These are phyloP conservation scores for Trichosporon ovoides DNA, from an alignment of 1,284 basidiomycete species.

Conservation along the genomic window DNA sequence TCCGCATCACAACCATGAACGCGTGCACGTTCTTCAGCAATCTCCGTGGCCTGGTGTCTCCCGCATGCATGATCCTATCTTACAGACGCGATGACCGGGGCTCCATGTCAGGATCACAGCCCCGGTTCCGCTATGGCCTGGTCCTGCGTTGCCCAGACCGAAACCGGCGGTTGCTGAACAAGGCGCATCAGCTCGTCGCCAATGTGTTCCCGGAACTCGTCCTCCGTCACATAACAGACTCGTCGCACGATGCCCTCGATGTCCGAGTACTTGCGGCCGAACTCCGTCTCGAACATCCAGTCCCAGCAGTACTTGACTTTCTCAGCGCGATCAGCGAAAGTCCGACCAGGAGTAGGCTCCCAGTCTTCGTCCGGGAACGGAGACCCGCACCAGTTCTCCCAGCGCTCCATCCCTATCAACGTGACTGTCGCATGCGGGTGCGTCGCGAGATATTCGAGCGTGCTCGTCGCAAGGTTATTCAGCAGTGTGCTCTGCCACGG, in stretches of 20 bases:
- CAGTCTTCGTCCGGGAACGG: slow-evolving; percentile 1
- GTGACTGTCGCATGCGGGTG: not conserved
- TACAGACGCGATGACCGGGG: too few relatives aligned
- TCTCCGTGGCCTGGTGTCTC: too few relatives aligned
- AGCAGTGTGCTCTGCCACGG: slow-evolving; percentile 1
- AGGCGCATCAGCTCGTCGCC: not conserved
- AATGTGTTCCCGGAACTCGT: not conserved
- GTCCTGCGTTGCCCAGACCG: too few relatives aligned
- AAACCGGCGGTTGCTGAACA: not conserved
- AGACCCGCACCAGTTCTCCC: not conserved
- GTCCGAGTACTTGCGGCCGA: not conserved
- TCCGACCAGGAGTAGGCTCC: not conserved
- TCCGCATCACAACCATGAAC: too few relatives aligned
- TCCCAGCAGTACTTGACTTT: not conserved
- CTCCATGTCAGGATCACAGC: too few relatives aligned
- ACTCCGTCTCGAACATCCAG: not conserved
- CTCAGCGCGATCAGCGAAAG: not conserved
- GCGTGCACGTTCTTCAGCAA: too few relatives aligned
- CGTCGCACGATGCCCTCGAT: not conserved
- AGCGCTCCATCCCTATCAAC: not conserved
- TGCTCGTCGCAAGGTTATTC: not conserved
- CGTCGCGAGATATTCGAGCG: not conserved
- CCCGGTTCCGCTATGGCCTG: too few relatives aligned
- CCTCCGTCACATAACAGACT: not conserved
- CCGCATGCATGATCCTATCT: too few relatives aligned